Percentiles rank a stretch among this genome's conserved stretches.
phyloP scores from a whole-genome alignment of 306 rosid genomes.

The Gillenia trifoliata region DNA sequence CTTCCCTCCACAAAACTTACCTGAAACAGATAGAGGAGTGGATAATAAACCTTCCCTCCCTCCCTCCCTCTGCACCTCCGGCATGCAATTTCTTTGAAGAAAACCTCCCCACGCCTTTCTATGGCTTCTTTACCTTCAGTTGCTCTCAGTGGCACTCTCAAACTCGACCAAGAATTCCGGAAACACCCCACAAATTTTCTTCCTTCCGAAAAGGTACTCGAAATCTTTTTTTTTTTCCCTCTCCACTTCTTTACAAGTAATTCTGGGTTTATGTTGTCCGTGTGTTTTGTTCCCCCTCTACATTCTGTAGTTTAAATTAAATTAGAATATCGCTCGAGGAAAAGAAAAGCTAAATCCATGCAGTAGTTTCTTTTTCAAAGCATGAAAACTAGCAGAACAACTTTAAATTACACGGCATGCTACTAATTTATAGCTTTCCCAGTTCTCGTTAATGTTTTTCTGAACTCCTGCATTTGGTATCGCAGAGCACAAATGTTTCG shows the following conservation, averaged over 20 bases:
- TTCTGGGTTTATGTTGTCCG: background rate
- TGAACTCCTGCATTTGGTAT: background rate
- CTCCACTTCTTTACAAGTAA: background rate
- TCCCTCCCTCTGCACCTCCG: background rate
- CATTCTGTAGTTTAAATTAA: too few species aligned
- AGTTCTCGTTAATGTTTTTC: background rate
- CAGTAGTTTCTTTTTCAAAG: background rate
- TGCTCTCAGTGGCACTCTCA: slow-evolving; percentile 46
- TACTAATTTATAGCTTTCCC: background rate
- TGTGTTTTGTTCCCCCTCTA: background rate
- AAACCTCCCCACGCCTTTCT: background rate
- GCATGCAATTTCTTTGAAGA: slow-evolving; percentile 3
- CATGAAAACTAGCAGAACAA: background rate
- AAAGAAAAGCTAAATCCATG: background rate
- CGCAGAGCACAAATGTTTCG: slow-evolving; percentile 50
- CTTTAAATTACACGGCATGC: background rate
- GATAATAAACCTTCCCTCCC: slow-evolving; percentile 3
- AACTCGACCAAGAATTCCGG: slow-evolving; percentile 53
- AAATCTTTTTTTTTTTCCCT: background rate
- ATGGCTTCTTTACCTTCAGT: slow-evolving; percentile 75
- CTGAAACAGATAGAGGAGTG: slow-evolving; percentile 7
- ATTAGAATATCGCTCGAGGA: too few species aligned
- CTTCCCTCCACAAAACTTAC: slow-evolving; percentile 29
- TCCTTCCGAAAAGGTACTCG: slow-evolving; percentile 45
- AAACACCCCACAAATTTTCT: slow-evolving; percentile 36